phyloP scores from a whole-genome alignment of 1,284 basidiomycete genomes.

The Pascua sp. region DNA sequence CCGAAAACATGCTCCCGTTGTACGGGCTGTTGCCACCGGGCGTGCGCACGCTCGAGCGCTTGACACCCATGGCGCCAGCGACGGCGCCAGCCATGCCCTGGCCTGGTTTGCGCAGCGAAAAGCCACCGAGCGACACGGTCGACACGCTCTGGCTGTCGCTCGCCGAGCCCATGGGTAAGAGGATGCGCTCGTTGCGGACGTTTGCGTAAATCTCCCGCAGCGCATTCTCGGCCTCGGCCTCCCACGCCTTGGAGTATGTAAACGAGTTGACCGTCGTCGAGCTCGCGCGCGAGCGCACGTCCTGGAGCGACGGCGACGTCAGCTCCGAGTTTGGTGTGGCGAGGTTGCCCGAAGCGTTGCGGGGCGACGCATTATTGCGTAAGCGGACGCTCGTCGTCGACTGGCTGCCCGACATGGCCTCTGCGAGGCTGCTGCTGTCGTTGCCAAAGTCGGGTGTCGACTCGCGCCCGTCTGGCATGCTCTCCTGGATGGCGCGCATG shows the following conservation, averaged over 20 bases:
- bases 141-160: conserved; percentile 29
- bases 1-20: conserved; percentile 14
- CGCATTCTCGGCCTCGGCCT: conserved; percentile 74
- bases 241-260: conserved; percentile 58
- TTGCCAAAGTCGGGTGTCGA: conserved; percentile 66
- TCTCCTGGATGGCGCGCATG: conserved; percentile 66
- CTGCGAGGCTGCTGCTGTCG: conserved; percentile 56
- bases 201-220: conserved; percentile 94
- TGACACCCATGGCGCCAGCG: neutral
- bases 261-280: conserved; percentile 39
- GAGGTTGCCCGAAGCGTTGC: conserved; percentile 30
- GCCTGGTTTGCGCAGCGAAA: neutral
- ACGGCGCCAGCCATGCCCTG: neutral
- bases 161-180: conserved; percentile 64
- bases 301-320: conserved; percentile 20
- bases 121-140: conserved; percentile 21
- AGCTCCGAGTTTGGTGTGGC: conserved; percentile 23
- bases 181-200: conserved; percentile 84
- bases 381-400: conserved; percentile 20
- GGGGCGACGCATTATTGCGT: conserved; percentile 18
- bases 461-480: conserved; percentile 37
- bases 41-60: conserved; percentile 48
- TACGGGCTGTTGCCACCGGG: conserved; percentile 27
- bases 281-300: conserved; percentile 26
- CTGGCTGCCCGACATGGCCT: conserved; percentile 21